Evolutionary conservation across 2,329 filamentous ascomycete species (phyloP).

Genomic region (Leptographium wingfieldii): DNA sequence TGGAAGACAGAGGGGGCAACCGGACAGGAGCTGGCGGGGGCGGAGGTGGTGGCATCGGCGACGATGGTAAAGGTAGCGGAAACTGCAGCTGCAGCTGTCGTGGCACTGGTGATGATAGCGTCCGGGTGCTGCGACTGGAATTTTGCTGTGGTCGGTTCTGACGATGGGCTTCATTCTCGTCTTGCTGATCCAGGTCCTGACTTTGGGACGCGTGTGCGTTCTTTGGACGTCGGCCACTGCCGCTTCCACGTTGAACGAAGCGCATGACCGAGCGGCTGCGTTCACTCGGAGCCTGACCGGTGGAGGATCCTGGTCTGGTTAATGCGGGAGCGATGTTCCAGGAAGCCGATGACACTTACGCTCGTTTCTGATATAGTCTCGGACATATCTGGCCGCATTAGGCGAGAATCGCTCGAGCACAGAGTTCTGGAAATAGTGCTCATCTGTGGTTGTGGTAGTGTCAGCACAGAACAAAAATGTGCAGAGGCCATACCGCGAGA

Average conservation of each 20-base stretch:
- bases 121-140: not conserved
- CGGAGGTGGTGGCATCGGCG: not conserved
- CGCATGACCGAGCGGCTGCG: conserved; percentile 2
- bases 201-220: not conserved
- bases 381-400: conserved; percentile 9
- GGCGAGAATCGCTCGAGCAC: conserved; percentile 15
- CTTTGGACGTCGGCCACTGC: not conserved
- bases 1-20: not conserved
- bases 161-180: not conserved
- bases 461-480: not conserved
- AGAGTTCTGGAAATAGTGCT: conserved; percentile 22
- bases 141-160: not conserved
- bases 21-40: not conserved
- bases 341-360: conserved; percentile 1
- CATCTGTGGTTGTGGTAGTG: conserved; percentile 11
- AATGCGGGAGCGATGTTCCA: not conserved
- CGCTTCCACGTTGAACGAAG: not conserved
- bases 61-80: not conserved
- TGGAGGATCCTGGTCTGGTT: not conserved
- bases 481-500: not conserved
- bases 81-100: not conserved
- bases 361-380: conserved; percentile 8
- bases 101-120: not conserved
- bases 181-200: not conserved
- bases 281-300: conserved; percentile 4